Evolutionary conservation across 805 yeast genomes (phyloP), one percentile per base, ranked within the genome.

Genomic region (Spencermartinsiella europaea): DNA sequence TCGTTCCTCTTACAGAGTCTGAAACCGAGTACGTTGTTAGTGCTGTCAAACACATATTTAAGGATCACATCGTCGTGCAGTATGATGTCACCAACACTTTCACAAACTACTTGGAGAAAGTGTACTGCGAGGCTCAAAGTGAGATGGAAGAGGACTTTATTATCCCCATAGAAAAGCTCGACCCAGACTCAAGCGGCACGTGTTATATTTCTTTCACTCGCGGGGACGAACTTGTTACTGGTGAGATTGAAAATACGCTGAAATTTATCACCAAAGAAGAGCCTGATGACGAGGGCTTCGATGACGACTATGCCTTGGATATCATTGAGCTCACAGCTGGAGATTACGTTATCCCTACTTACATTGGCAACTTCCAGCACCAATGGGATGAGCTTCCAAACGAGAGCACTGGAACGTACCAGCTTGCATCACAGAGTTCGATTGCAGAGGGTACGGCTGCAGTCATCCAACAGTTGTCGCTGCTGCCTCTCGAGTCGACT

Each of bases 1-100:
- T 72, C 31, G 71, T 79, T 46, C 79, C 83, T 54, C 77, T 91
- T 59, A 90, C 98, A 19, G 99, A 93, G 65, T 74, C 77, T 49
- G 98, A 90, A 65, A 88, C 95, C 51, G 99, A 93, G 68, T 88
- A 89, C 65, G 90, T 88, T 38, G 95, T 93, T 49, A 76, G 75
- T 44, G 90, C 84, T 31, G 73, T 86, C 47, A 90, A 87, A 66
- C 98, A 90, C 64, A 68, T 90, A 46, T 93, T 85, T 67, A 79
- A 79, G 51, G 71, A 77, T 14, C 81, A 85, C 58, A 71, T 83
- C 59, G 79, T 91, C 51, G 79, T 82, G 27, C 96, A 91, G 70
- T 91, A 78, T 67, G 80, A 84, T 54, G 78, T 93, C 53, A 77
- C 83, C 48, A 93, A 93, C 70, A 93, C 98, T 2, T 75, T 89